A percentile compares a stretch with the other conserved stretches of the same genome.
Evolutionary conservation across 192 early-diverging fungal species (phyloP).

Genomic region (Coemansia sp.): DNA sequence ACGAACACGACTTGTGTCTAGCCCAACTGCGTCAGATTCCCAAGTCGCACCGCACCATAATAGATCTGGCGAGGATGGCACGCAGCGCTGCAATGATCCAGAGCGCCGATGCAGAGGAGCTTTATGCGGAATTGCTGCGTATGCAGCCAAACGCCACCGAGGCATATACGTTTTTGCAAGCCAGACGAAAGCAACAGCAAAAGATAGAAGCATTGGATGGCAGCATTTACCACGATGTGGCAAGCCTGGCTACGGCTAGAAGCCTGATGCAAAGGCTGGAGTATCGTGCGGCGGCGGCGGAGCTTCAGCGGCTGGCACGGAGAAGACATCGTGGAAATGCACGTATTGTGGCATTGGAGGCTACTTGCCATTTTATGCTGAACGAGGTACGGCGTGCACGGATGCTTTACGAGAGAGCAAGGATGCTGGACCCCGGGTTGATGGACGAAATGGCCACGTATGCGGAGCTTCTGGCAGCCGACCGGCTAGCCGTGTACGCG

Average conservation of each 20-base stretch:
- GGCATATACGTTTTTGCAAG: constrained; percentile 20
- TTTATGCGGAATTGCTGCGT: constrained; percentile 27
- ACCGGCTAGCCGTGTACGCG: constrained; percentile 28
- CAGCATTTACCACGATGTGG: constrained; percentile 29
- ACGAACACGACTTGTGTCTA: constrained; percentile 46
- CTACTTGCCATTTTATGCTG: constrained; percentile 40
- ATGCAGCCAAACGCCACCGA: constrained; percentile 42
- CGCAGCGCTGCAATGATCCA: constrained; percentile 33
- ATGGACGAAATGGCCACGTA: constrained; percentile 40
- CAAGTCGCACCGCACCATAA: constrained; percentile 18
- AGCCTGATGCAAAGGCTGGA: constrained; percentile 29
- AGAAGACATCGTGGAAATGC: constrained; percentile 26
- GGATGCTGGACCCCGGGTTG: constrained; percentile 19
- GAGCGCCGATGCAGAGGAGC: constrained; percentile 23
- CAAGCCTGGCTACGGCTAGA: constrained; percentile 18
- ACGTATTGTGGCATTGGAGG: constrained; percentile 31
- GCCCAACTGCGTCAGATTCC: constrained; percentile 54
- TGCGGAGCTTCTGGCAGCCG: constrained; percentile 27
- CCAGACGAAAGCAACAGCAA: neutral
- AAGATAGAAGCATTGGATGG: constrained; percentile 6
- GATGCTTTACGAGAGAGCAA: constrained; percentile 33
- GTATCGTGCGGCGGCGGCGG: constrained; percentile 18
- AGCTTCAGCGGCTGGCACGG: constrained; percentile 17
- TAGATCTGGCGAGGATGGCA: constrained; percentile 43
- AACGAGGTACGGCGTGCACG: constrained; percentile 12